Evolutionary conservation across 2,329 filamentous ascomycete species (phyloP), one percentile per base, ranked within the genome.

Genomic region (Metarhizium humberi): DNA sequence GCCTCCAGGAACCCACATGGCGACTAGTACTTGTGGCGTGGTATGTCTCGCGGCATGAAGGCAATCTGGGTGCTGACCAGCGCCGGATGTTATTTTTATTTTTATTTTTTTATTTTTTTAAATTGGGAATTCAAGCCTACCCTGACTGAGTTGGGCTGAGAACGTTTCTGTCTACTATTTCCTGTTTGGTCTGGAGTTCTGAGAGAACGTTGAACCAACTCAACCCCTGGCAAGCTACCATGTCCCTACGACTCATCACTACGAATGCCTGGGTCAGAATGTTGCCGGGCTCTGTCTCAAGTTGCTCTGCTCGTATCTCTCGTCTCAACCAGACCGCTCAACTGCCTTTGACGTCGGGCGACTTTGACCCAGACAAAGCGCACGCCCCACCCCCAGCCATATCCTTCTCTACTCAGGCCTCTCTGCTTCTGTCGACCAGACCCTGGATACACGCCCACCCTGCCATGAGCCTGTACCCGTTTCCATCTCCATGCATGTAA

Each of bases 231-330:
- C 42, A 46, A 51, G 30, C 54, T 18, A 49, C 20, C 34, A 34
- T 30, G 30, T n/a, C 18, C 45, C 14, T 13, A 16, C 50, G 14
- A 16, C 42, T 43, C 20, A 32, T 40, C 30, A 40, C 52, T 34
- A 25, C 30, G 10, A 40, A 49, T 36, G 49, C 48, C 42, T 13
- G 36, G 53, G 40, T 16, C 34, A 50, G 36, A 56, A 34, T 14
- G 32, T 7, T 52, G 54, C 45, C 52, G 20, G 52, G 34, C 47
- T 32, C 36, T 50, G 54, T 52, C 54, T 56, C 51, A 53, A 43
- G 30, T 29, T 49, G 14, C 51, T 46, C 43, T 53, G 20, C 30
- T 53, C 51, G 46, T 32, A 52, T 18, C 4, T 56, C 45, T 56
- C 10, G n/a, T 50, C 50, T 55, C 43, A 50, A 50, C 34, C 49